Evolutionary conservation across 306 rosid genomes (phyloP), one percentile per base, ranked within the genome.

Genomic region (Vigna angularis): DNA sequence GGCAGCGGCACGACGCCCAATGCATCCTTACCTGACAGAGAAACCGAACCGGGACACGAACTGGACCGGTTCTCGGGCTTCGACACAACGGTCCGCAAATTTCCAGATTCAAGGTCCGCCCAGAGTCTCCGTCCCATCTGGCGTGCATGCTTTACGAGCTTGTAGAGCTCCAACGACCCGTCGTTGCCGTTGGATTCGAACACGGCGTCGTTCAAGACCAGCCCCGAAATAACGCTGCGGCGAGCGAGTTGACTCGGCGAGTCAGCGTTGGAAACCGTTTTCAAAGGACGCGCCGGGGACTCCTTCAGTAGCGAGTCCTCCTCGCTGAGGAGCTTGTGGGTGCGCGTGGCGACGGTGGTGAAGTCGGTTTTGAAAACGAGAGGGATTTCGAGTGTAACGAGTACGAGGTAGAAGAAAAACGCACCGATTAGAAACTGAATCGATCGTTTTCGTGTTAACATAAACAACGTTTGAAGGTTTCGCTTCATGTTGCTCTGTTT

Each of bases 361-460:
- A 82, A 89, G 44, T 89, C 90, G 72, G 83, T 81, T 74, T 32
- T 62, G 85, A 90, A 88, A 47, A 90, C 85, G 15, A 88, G 59
- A 1, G 98, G 98, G 53, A 93, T 88, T 85, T 91, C 96, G 4
- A 91, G 40, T 17, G 90, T 85, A 6, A 90, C 88, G 30, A 93
- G 61, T 3, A 89, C 13, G 3, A 93, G 67, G 58, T 93, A 93
- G 73, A 93, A 44, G 51, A 91, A 16, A 11, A 85, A 88, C 9
- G 81, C 71, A 20, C 84, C 76, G 6, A 86, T 64, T 77, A 93
- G 83, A 40, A 87, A 83, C 88, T 91, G 98, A 86, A 93, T n/a
- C 73, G 95, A 81, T 75, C 95, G 85, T 40, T 85, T 87, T 71
- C 95, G 77, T 0, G 77, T 91, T 45, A 88, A 80, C 18, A 83